phyloP scores from a whole-genome alignment of 805 yeast genomes.

The Clavispora fructus region DNA sequence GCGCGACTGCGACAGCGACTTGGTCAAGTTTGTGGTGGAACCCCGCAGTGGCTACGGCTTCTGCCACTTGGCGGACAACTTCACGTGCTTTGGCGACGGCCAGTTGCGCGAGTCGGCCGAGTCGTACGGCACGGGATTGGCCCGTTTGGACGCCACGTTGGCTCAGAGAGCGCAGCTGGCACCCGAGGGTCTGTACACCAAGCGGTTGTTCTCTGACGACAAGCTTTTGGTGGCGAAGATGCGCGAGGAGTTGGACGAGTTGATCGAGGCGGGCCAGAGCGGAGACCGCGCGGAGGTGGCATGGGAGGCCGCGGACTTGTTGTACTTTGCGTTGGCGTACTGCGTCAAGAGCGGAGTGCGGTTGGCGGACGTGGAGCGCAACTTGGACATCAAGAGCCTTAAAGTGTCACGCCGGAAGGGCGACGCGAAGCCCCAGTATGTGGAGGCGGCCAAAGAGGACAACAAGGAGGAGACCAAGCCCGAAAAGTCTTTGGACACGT shows the following conservation, averaged over 20 bases:
- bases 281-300: constrained; percentile 51
- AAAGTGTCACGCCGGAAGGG: constrained; percentile 93
- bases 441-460: constrained; percentile 6
- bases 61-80: constrained; percentile 76
- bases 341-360: constrained; percentile 70
- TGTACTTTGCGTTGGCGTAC: constrained; percentile 51
- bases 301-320: constrained; percentile 95
- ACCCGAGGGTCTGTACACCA: constrained; percentile 93
- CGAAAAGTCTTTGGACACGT: constrained; percentile 16
- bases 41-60: constrained; percentile 80
- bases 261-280: constrained; percentile 70
- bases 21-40: constrained; percentile 78
- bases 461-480: constrained; percentile 16
- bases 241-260: constrained; percentile 94
- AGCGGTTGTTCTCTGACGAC: constrained; percentile 77
- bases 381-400: constrained; percentile 74
- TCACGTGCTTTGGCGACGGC: constrained; percentile 65
- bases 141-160: constrained; percentile 63
- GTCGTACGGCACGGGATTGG: constrained; percentile 61
- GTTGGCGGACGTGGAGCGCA: constrained; percentile 74
- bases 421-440: constrained; percentile 84
- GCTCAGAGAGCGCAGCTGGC: constrained; percentile 59
- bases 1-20: constrained; percentile 89
- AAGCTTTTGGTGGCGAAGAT: constrained; percentile 77
- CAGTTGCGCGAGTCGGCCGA: constrained; percentile 23